Base-by-base conservation (phyloP, 169 alveolate genomes). In the Plasmodium falciparum region DNA sequence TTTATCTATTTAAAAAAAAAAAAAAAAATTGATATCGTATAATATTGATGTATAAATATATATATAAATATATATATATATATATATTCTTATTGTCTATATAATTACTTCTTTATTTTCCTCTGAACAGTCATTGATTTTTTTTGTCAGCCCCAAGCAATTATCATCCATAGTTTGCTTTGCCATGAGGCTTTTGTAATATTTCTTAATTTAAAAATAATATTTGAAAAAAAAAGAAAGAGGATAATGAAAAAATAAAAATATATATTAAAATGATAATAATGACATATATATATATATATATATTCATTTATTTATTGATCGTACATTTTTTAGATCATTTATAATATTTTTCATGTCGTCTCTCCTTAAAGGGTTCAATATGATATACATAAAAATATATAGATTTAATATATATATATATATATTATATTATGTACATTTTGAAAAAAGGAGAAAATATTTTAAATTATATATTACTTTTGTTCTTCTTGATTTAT, bases 241-340 rank as follows among this genome's bases (percentile, higher is more conserved):
- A 52, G 2, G 1, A 50, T 24, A 26, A 26, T 26, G 33, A 26
- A 26, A 26, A 26, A 1, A 26, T 26, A 26, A 26, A 26, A 1
- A 12, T 6, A 12, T 24, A 4, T 66, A 24, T 33, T n/a, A 66
- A 66, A 15, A 29, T 11, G 12, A 12, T 29, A 15, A 13, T 15
- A 56, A 56, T 56, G 15, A 56, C 3, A 13, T 13, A 56, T n/a
- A 13, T 15, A 56, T 5, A 6, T 6, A 11, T 15, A 56, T 56
- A 15, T 56, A 15, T 13, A 11, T 15, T 11, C 2, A 0, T 56
- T 56, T 6, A 4, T 56, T 15, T 56, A 15, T 56, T 56, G 12
- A n/a, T 22, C 90, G 43, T 80, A 80, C 90, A 62, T 43, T 67
- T 61, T 80, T 80, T 50, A 80, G 69, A 24, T 80, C 85, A 43